Base-by-base conservation (phyloP, 2,329 filamentous ascomycete genomes). In the Graphilbum ipis-grandicollis region DNA sequence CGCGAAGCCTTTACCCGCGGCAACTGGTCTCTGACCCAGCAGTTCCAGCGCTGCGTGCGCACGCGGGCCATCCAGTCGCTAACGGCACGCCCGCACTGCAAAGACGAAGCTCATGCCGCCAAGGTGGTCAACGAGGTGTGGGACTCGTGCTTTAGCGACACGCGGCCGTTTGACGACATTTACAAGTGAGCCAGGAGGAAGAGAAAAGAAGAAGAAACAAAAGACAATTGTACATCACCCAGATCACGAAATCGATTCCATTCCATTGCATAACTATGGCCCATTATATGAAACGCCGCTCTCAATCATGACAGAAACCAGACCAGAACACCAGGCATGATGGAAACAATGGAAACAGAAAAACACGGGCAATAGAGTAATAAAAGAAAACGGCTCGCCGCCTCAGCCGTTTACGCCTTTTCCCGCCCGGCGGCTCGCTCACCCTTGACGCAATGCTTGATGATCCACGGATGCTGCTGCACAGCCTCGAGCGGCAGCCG, bases 41-140 rank as follows among this genome's bases (percentile, higher is more conserved):
- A 96, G 54, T 79, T 96, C 56, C 90, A 98, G 51, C 73, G 86
- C 49, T 98, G 90, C 57, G 88, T 98, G 36, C 69, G 85, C 42
- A 63, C 72, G 50, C 66, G 90, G 47, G 90, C 90, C 10, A 75
- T 84, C 25, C 60, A 80, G 46, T 92, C 82, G 18, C 73, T 98
- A 47, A 70, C 75, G 61, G 75, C 71, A 25, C 67, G 90, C 42
- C 84, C 85, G 14, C 66, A 68, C 33, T 90, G 86, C 52, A 82
- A 81, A 55, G 81, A 93, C 56, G 77, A 93, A 48, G 75, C 76
- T 13, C 82, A 96, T 47, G 90, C 90, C 4, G 71, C 74, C 36
- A 83, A 80, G 59, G 76, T 92, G 19, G 84, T 98, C 40, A 90
- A 96, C 57, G 79, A 93, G 57, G 90, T 98, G n/a, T 98, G 88